Evolutionary conservation across 495 filamentous ascomycete species (phyloP).

Genomic region (Bathelium albidoporum): DNA sequence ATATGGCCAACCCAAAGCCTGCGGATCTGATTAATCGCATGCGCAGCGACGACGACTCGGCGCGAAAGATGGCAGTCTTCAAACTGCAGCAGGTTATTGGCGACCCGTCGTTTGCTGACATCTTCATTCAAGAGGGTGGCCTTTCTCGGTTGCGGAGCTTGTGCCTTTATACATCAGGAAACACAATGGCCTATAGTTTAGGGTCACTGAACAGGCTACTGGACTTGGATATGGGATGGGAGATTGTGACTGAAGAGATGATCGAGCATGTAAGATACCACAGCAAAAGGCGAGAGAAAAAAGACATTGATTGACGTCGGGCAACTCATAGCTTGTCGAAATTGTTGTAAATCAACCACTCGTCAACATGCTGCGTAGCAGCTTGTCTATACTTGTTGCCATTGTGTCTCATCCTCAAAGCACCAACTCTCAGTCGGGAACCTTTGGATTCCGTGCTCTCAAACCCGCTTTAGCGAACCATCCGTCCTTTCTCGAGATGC

Average conservation of each 20-base stretch:
- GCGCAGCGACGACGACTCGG: slow-evolving; percentile 73
- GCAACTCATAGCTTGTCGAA: slow-evolving; percentile 73
- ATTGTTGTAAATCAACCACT: slow-evolving; percentile 91
- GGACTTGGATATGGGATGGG: slow-evolving; percentile 97
- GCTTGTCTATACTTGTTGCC: slow-evolving; percentile 90
- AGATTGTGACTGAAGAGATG: slow-evolving; percentile 57
- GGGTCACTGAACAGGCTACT: slow-evolving; percentile 76
- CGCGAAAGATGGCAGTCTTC: slow-evolving; percentile 98
- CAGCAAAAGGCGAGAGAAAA: no score
- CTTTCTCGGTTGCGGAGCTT: slow-evolving; percentile 69
- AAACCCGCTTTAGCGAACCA: slow-evolving; percentile 86
- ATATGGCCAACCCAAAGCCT: slow-evolving; percentile 46
- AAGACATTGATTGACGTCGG: background rate
- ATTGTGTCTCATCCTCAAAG: slow-evolving; percentile 75
- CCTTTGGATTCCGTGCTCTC: slow-evolving; percentile 77
- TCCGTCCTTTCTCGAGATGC: slow-evolving; percentile 88
- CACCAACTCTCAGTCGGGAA: slow-evolving; percentile 38
- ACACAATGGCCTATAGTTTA: slow-evolving; percentile 89
- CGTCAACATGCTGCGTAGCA: slow-evolving; percentile 92
- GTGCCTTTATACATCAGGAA: slow-evolving; percentile 73
- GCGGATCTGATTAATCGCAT: slow-evolving; percentile 58
- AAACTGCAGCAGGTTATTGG: slow-evolving; percentile 89
- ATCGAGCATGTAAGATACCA: slow-evolving; percentile 50
- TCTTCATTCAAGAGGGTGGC: slow-evolving; percentile 86
- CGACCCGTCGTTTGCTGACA: slow-evolving; percentile 92